Conservation (phyloP, 75 land plant species). For the Picea sitchensis region DNA sequence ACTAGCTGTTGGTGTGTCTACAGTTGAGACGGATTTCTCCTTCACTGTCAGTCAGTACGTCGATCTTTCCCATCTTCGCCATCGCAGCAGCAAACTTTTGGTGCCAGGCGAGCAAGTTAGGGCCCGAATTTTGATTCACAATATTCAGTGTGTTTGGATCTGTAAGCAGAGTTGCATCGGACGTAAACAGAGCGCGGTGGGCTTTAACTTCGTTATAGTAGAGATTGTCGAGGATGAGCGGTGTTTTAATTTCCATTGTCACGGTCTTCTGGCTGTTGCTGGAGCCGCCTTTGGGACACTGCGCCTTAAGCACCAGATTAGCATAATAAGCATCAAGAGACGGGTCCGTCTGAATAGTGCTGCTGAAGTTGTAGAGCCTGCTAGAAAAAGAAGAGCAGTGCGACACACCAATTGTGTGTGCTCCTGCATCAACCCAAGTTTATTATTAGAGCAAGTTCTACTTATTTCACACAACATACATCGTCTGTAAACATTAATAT, state of each 20-base stretch:
- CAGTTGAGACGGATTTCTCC: slow-evolving; percentile 27
- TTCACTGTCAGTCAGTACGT: slow-evolving; percentile 47
- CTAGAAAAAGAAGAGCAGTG: slow-evolving; percentile 35
- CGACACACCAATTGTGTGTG: slow-evolving; percentile 26
- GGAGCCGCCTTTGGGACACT: no score
- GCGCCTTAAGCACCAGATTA: no score
- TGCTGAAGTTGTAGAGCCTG: no score
- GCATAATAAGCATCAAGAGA: no score
- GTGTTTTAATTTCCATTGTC: no score
- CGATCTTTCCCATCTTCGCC: slow-evolving; percentile 45
- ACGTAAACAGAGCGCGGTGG: slow-evolving; percentile 44
- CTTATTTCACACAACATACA: no score
- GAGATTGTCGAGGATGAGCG: background rate
- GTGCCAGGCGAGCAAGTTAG: slow-evolving; percentile 32
- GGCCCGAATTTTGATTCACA: slow-evolving; percentile 29
- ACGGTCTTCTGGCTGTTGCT: no score
- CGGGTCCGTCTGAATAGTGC: no score
- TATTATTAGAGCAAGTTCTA: no score
- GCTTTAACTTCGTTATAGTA: slow-evolving; percentile 38
- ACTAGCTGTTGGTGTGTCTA: background rate
- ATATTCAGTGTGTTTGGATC: slow-evolving; percentile 30
- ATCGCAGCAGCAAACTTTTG: slow-evolving; percentile 45
- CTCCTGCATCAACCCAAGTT: no score
- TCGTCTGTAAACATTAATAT: no score
- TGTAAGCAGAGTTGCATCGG: slow-evolving; percentile 42